Evolutionary conservation across 2,329 filamentous ascomycete genomes (phyloP).

Genomic region (Tolypocladium nubicola): DNA sequence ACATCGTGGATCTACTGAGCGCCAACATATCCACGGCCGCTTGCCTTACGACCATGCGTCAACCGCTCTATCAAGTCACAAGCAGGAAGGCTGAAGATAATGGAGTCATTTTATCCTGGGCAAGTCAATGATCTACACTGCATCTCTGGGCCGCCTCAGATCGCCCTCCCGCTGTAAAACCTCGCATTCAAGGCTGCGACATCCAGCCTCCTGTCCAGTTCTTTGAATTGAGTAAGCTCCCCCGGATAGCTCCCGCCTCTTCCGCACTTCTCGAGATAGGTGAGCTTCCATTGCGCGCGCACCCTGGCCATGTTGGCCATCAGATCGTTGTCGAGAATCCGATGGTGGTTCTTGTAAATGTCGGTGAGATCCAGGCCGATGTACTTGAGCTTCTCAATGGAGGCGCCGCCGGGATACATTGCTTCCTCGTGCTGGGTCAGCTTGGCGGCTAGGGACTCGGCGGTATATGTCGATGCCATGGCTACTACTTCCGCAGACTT

Average conservation of each 20-base stretch:
- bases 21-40: too few relatives aligned
- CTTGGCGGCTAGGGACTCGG: not conserved
- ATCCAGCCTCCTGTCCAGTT: not conserved
- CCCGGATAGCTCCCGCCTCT: not conserved
- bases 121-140: too few relatives aligned
- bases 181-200: not conserved
- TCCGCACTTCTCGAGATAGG: not conserved
- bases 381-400: not conserved
- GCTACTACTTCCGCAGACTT: not conserved
- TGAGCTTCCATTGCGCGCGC: not conserved
- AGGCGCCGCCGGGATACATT: not conserved
- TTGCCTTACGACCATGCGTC: too few relatives aligned
- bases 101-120: too few relatives aligned
- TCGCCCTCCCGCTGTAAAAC: not conserved
- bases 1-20: too few relatives aligned
- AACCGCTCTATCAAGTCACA: not conserved
- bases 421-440: not conserved
- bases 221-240: not conserved
- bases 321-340: not conserved
- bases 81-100: not conserved
- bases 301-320: not conserved
- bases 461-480: not conserved
- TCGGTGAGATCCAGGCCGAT: not conserved
- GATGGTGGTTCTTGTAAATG: not conserved
- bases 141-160: not conserved